Evolutionary conservation across 2,329 filamentous ascomycete species (phyloP), one percentile per base, ranked within the genome.

Genomic region (Blastomyces gilchristii): DNA sequence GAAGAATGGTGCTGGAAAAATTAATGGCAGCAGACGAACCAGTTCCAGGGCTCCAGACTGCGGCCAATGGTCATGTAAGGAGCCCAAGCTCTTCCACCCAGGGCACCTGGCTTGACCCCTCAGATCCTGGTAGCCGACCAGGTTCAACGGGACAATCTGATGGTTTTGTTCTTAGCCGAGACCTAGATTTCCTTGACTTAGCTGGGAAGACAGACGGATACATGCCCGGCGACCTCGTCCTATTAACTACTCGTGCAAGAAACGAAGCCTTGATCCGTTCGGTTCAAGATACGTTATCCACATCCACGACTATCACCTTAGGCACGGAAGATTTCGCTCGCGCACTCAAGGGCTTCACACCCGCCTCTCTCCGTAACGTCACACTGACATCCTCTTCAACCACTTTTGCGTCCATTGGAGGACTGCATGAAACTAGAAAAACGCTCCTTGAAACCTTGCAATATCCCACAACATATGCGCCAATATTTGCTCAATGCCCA

Each of bases 401-500:
- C 0, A 96, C 89, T 8, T 99, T 97, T 75, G 87, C 89, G 66
- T 90, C 90, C 0, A 97, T 99, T 65, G 94, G 94, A 58, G 94
- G 94, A 18, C 80, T 99, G 4, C 84, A 85, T 53, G 86, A 90
- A 70, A 99, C 94, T 0, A 86, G 95, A 3, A 88, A 92, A 69
- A 91, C 90, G n/a, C 82, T 99, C 2, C 83, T 99, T 9, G 94
- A 99, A 76, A 99, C 94, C 0, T 80, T 99, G 3, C 90, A 97
- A 73, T 99, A 99, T 71, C 94, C 94, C 0, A 99, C 95, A 0
- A 96, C 94, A 64, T 99, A 99, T 72, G 94, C 94, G 0, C 94
- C 94, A 1, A 97, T 99, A 67, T 99, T 99, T 72, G 91, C 92
- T 3, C 90, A 96, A 71, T 99, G 94, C 69, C 94, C 94, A 3